These are phyloP conservation scores for Nephelium lappaceum DNA, from an alignment of 345 rosid species.

Conservation along the genomic window DNA sequence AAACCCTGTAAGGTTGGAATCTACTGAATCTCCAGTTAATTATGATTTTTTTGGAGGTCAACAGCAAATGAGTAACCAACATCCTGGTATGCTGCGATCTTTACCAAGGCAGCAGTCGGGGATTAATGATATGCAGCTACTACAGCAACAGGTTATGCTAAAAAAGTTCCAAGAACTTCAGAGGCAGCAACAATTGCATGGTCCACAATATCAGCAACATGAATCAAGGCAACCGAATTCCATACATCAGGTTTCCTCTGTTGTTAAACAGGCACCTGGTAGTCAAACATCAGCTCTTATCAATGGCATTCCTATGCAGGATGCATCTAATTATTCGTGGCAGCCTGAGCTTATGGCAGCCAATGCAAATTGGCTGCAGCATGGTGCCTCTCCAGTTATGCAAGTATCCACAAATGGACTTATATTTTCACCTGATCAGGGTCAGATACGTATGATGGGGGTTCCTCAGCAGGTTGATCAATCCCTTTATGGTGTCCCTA, in stretches of 20 bases:
- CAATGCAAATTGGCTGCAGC: constrained; percentile 62
- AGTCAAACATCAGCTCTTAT: constrained; percentile 50
- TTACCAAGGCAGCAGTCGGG: constrained; percentile 74
- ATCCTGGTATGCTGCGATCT: constrained; percentile 60
- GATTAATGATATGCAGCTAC: constrained; percentile 68
- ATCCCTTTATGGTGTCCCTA: constrained; percentile 69
- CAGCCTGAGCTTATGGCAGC: constrained; percentile 59
- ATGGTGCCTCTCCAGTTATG: constrained; percentile 42
- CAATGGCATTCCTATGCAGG: constrained; percentile 67
- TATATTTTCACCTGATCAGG: constrained; percentile 61
- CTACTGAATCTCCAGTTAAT: constrained; percentile 67
- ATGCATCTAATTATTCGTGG: constrained; percentile 59
- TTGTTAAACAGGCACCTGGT: constrained; percentile 44
- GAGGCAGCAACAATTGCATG: constrained; percentile 66
- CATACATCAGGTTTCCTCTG: constrained; percentile 46
- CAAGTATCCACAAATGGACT: constrained; percentile 65
- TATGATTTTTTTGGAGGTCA: constrained; percentile 69
- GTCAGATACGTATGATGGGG: constrained; percentile 51
- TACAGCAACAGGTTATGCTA: constrained; percentile 71
- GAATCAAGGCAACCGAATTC: constrained; percentile 59
- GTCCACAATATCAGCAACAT: constrained; percentile 54
- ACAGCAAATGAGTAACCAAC: constrained; percentile 64
- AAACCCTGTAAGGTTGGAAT: constrained; percentile 49
- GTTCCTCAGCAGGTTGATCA: constrained; percentile 66
- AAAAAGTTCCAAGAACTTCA: constrained; percentile 83